A percentile compares a stretch with the other conserved stretches of the same genome.
phyloP scores from a whole-genome alignment of 805 yeast species.

The Vanderwaltozyma verrucispora region DNA sequence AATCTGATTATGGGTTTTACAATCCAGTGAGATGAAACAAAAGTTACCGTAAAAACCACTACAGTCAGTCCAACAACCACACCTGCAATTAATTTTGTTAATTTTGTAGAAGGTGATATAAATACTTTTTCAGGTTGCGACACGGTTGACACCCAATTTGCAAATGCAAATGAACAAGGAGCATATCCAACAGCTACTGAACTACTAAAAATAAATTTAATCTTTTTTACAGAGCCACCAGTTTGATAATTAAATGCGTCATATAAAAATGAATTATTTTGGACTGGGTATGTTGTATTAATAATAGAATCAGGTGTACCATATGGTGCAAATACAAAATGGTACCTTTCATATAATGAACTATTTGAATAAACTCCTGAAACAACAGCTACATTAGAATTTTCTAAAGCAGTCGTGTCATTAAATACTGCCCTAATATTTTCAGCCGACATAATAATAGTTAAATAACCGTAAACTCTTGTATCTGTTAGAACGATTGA shows the following conservation, averaged over 20 bases:
- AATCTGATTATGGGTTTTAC: constrained; percentile 72
- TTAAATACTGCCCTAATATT: constrained; percentile 32
- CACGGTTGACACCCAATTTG: constrained; percentile 64
- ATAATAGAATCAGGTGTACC: constrained; percentile 12
- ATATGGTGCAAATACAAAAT: constrained; percentile 35
- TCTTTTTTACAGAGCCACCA: constrained; percentile 34
- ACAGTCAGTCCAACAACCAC: constrained; percentile 71
- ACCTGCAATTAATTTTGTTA: constrained; percentile 64
- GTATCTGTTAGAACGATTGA: constrained; percentile 54
- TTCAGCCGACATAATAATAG: constrained; percentile 44
- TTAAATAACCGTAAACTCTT: constrained; percentile 57
- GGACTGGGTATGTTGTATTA: constrained; percentile 19
- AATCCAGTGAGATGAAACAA: constrained; percentile 76
- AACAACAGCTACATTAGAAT: constrained; percentile 25
- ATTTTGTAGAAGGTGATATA: constrained; percentile 48
- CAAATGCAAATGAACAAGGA: constrained; percentile 33
- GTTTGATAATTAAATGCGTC: constrained; percentile 29
- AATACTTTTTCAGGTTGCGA: constrained; percentile 53
- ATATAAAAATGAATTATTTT: constrained; percentile 26
- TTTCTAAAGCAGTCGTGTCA: constrained; percentile 34
- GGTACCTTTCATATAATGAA: constrained; percentile 26
- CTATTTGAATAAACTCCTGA: constrained; percentile 20
- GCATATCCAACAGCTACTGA: constrained; percentile 50
- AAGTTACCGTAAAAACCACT: constrained; percentile 61
- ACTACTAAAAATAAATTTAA: constrained; percentile 28